phyloP scores from a whole-genome alignment of 1,284 basidiomycete genomes.

The Trametes versicolor region DNA sequence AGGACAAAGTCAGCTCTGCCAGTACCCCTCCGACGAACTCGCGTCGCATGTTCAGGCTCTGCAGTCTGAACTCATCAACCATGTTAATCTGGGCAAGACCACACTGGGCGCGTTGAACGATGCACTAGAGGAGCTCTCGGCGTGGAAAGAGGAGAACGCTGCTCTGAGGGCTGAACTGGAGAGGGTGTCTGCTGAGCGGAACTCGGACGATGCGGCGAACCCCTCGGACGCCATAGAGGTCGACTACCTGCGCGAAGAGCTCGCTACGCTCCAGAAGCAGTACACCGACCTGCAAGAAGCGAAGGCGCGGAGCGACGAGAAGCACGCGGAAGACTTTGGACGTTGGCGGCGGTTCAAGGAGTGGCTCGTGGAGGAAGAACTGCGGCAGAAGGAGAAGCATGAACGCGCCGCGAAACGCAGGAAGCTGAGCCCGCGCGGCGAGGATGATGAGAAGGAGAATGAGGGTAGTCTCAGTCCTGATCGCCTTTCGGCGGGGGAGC shows the following conservation, averaged over 20 bases:
- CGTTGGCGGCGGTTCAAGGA: constrained; percentile 36
- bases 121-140: constrained; percentile 27
- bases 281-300: constrained; percentile 35
- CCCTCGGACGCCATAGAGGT: constrained; percentile 16
- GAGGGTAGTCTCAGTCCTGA: constrained; percentile 42
- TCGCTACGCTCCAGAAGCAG: constrained; percentile 29
- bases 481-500: constrained; percentile 15
- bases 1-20: constrained; percentile 30
- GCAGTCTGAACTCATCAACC: constrained; percentile 33
- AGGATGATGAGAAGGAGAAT: constrained; percentile 74
- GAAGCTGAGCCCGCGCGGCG: constrained; percentile 55
- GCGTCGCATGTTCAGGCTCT: constrained; percentile 31
- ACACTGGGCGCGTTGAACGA: constrained; percentile 29
- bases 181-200: background rate
- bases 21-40: constrained; percentile 31
- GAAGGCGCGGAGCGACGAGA: constrained; percentile 33
- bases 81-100: constrained; percentile 31
- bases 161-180: constrained; percentile 22
- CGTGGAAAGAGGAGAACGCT: constrained; percentile 31
- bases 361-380: constrained; percentile 30
- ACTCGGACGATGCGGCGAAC: background rate
- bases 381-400: constrained; percentile 5
- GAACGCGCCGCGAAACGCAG: constrained; percentile 27
- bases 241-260: constrained; percentile 24
- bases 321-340: constrained; percentile 31